Percentiles rank a stretch among this genome's conserved stretches.
Conservation (phyloP, 2,329 filamentous ascomycete genomes). For the Ophiostoma triangulosporum region DNA sequence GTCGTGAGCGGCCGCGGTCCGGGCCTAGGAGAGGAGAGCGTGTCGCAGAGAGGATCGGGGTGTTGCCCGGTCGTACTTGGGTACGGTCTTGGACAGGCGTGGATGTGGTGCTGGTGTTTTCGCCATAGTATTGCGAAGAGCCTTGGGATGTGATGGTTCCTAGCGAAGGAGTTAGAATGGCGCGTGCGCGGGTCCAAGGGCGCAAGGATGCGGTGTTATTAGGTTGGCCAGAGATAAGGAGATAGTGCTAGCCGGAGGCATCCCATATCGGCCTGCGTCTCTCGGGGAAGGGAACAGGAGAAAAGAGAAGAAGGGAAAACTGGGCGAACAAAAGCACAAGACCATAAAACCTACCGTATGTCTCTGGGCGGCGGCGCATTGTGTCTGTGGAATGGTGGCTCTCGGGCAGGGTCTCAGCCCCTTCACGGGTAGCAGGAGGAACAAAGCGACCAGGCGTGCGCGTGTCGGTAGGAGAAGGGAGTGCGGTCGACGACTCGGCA, state of each 20-base stretch:
- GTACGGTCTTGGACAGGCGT: slow-evolving; percentile 24
- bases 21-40: slow-evolving; percentile 32
- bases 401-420: slow-evolving; percentile 32
- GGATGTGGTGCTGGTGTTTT: slow-evolving; percentile 6
- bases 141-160: slow-evolving; percentile 9
- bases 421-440: background rate
- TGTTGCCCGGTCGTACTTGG: slow-evolving; percentile 23
- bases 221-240: background rate
- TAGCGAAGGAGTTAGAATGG: background rate
- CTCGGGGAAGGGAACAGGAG: background rate
- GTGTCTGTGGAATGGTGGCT: slow-evolving; percentile 48
- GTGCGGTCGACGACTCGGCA: slow-evolving; percentile 4
- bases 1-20: slow-evolving; percentile 37
- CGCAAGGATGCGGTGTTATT: background rate
- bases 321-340: background rate
- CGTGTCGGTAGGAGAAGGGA: slow-evolving; percentile 6
- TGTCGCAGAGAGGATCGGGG: slow-evolving; percentile 18
- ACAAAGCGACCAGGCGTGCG: slow-evolving; percentile 4
- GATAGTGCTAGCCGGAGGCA: background rate
- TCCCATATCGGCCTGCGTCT: background rate
- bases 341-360: slow-evolving; percentile 36
- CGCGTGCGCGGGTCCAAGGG: background rate
- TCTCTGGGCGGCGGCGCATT: slow-evolving; percentile 42
- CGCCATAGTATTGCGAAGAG: slow-evolving; percentile 7
- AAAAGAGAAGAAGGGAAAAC: background rate